Evolutionary conservation across 169 alveolate genomes (phyloP), one percentile per base, ranked within the genome.

Genomic region (Cryptosporidium ryanae): DNA sequence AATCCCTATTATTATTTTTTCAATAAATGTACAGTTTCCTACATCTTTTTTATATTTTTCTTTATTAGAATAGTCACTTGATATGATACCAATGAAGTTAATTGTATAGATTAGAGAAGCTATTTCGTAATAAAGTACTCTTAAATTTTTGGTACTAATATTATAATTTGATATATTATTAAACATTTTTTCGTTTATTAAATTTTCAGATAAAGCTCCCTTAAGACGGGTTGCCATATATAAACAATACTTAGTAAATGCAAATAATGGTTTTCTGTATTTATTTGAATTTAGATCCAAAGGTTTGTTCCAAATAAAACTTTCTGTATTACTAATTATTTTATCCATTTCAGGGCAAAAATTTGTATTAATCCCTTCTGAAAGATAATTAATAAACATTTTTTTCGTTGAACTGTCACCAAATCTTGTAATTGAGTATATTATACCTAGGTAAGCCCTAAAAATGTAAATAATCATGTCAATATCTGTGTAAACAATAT

Each of bases 341-440:
- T 29, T 4, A 52, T 68, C 83, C 29, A 68, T n/a, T 31, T 44
- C 32, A 6, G 83, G 49, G 12, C 18, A 27, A 52, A 52, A 52
- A 18, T 31, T 48, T 15, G 17, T n/a, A 29, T 55, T 55, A 29
- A 68, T 15, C 38, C 83, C 83, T 7, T 50, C 55, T 3, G 66
- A 5, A n/a, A 68, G 43, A 21, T 68, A 52, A 15, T 23, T 38
- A 15, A 34, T 68, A 50, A 68, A 52, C 21, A 68, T 50, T 18
- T 49, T 43, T n/a, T 68, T 68, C 55, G 66, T 68, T 17, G 83
- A 68, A 48, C 83, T 68, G 6, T 68, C 32, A 15, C 83, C 83
- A 68, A 68, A 68, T 15, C 83, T 68, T 6, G 83, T 50, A 68
- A 68, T 68, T 25, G 55, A 55, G 55, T 32, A 68, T 27, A 68